These are phyloP conservation scores for Paramecium bursaria DNA, from an alignment of 73 alveolate species.

Conservation along the genomic window DNA sequence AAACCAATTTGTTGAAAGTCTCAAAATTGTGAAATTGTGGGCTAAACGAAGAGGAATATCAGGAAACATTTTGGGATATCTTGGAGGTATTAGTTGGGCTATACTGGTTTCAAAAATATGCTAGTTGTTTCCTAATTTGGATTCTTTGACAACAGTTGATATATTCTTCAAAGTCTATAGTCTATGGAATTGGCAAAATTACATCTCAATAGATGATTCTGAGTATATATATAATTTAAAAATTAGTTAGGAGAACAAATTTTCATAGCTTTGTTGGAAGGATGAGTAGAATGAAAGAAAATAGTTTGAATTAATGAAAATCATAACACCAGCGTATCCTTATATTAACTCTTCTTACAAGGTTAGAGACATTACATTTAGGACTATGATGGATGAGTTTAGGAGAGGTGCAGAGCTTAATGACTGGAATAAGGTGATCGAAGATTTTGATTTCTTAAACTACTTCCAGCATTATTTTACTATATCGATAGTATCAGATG, in stretches of 20 bases:
- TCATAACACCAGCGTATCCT: slow-evolving; percentile 98
- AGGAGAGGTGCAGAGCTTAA: slow-evolving; percentile 3
- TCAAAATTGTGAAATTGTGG: slow-evolving; percentile 95
- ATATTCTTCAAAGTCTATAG: slow-evolving; percentile 87
- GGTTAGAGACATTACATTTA: slow-evolving; percentile 67
- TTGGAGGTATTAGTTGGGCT: slow-evolving; percentile 98
- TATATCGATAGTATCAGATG: slow-evolving; percentile 21
- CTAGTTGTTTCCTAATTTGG: slow-evolving; percentile 85
- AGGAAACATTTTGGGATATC: slow-evolving; percentile 93
- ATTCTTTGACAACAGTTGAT: slow-evolving; percentile 81
- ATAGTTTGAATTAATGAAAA: slow-evolving; percentile 80
- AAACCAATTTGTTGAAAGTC: slow-evolving; percentile 83
- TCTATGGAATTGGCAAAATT: slow-evolving; percentile 94
- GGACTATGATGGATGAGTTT: slow-evolving; percentile 23
- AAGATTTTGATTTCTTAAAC: slow-evolving; percentile 33
- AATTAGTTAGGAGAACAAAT: slow-evolving; percentile 6
- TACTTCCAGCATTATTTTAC: slow-evolving; percentile 19
- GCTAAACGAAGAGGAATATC: slow-evolving; percentile 95
- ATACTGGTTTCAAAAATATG: slow-evolving; percentile 93
- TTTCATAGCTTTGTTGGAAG: slow-evolving; percentile 44
- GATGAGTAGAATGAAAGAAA: slow-evolving; percentile 56
- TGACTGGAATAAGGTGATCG: slow-evolving; percentile 18
- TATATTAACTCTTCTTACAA: slow-evolving; percentile 90
- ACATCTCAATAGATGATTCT: slow-evolving; percentile 80
- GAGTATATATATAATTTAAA: slow-evolving; percentile 55